Percentiles rank a stretch among this genome's conserved stretches.
These are phyloP conservation scores for Phytophthora lateralis DNA, from an alignment of 352 stramenopile genomes.

Conservation along the genomic window DNA sequence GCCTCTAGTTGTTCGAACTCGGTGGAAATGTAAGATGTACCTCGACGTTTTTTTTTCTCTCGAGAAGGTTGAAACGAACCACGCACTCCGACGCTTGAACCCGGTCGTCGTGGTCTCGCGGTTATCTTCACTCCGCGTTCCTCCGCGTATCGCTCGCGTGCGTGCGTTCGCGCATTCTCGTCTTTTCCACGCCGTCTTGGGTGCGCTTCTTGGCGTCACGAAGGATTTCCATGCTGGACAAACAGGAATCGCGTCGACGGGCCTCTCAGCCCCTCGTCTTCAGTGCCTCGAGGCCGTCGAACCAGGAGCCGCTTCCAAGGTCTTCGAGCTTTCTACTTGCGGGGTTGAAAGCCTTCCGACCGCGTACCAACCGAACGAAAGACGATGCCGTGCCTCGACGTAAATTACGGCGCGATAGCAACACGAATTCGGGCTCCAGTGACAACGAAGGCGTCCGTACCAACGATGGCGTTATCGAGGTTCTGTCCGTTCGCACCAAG, in stretches of 20 bases:
- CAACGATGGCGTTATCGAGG: conserved; percentile 4
- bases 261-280: conserved; percentile 19
- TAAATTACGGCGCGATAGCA: conserved; percentile 19
- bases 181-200: conserved; percentile 25
- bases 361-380: conserved; percentile 8
- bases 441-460: conserved; percentile 12
- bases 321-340: conserved; percentile 36
- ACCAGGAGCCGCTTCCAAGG: conserved; percentile 3
- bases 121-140: conserved; percentile 27
- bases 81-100: conserved; percentile 8
- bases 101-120: not conserved
- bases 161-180: conserved; percentile 6
- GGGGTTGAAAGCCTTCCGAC: conserved; percentile 27
- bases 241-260: conserved; percentile 19
- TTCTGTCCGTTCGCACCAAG: conserved; percentile 12
- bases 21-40: conserved; percentile 7
- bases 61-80: conserved; percentile 31
- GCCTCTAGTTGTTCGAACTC: conserved; percentile 9
- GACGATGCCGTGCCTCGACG: conserved; percentile 10
- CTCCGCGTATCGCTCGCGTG: conserved; percentile 6
- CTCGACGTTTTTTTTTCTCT: conserved; percentile 17
- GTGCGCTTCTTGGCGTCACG: conserved; percentile 16
- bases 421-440: conserved; percentile 13
- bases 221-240: conserved; percentile 34
- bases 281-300: conserved; percentile 5